Conservation (phyloP, 78 protist species). For the Blattamonas nauphoetae region DNA sequence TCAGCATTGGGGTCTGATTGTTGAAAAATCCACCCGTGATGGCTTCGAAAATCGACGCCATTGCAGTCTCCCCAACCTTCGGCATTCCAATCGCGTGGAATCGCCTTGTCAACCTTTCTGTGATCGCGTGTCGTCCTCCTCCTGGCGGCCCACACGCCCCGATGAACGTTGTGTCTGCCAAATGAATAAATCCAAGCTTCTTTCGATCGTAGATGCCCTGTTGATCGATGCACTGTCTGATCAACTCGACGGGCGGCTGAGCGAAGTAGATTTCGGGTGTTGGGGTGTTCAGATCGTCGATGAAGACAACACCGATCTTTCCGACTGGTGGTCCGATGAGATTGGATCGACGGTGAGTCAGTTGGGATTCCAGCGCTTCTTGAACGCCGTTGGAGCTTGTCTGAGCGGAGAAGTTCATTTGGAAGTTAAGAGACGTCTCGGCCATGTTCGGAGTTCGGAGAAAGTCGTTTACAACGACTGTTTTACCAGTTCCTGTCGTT, state of each 20-base stretch:
- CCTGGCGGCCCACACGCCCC: slow-evolving; percentile 65
- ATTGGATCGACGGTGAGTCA: slow-evolving; percentile 36
- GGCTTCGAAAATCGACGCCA: background rate
- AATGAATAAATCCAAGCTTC: slow-evolving; percentile 38
- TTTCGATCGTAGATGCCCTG: slow-evolving; percentile 61
- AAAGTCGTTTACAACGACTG: slow-evolving; percentile 15
- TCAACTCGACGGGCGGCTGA: slow-evolving; percentile 67
- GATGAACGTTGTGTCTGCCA: slow-evolving; percentile 30
- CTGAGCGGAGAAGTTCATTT: background rate
- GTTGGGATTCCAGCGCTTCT: slow-evolving; percentile 31
- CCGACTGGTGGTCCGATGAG: slow-evolving; percentile 53
- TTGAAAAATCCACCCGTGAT: background rate
- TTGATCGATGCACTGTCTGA: slow-evolving; percentile 54
- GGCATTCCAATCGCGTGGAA: background rate
- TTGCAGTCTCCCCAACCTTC: background rate
- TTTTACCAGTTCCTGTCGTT: slow-evolving; percentile 42
- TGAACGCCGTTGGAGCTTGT: background rate
- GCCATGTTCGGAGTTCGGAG: background rate
- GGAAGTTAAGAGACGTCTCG: background rate
- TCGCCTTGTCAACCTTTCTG: background rate
- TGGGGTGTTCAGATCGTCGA: slow-evolving; percentile 75
- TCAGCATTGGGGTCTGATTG: background rate
- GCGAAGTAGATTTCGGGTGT: slow-evolving; percentile 43
- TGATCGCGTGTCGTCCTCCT: slow-evolving; percentile 49
- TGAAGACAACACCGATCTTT: slow-evolving; percentile 37